Conservation (phyloP, 108 stramenopile species). For the Fistulifera pelliculosa region DNA sequence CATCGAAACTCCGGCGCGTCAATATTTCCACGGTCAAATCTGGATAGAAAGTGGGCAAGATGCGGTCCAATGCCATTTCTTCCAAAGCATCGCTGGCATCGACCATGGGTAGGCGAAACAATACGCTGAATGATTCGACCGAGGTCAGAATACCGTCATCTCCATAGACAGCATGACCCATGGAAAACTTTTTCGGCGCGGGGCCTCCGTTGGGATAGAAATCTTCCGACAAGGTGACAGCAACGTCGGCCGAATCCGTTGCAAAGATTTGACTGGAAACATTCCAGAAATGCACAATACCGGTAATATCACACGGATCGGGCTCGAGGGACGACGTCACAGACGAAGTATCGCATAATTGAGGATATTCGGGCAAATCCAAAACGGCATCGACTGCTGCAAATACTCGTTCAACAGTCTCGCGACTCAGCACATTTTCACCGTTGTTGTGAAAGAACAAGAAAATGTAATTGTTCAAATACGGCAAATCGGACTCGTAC, state of each 20-base stretch:
- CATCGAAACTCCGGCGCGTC: conserved; percentile 2
- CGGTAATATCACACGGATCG: conserved; percentile 7
- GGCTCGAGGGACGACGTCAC: neutral
- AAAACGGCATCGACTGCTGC: conserved; percentile 10
- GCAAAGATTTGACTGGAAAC: conserved; percentile 3
- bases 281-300: conserved; percentile 12
- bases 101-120: conserved; percentile 1
- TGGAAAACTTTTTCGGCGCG: neutral
- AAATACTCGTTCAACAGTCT: conserved; percentile 2
- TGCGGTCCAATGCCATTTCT: conserved; percentile 9
- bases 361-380: conserved; percentile 3
- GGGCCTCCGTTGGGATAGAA: conserved; percentile 5
- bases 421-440: conserved; percentile 8
- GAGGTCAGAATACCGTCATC: neutral
- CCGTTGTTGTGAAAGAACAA: conserved; percentile 11
- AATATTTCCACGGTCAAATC: neutral
- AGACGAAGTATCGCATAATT: conserved; percentile 5
- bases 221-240: conserved; percentile 7
- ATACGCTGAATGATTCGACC: conserved; percentile 2
- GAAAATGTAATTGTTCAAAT: neutral
- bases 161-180: neutral
- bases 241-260: neutral
- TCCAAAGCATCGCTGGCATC: conserved; percentile 14
- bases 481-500: neutral
- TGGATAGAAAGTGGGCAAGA: no score